Base-by-base conservation (phyloP, 2,329 filamentous ascomycete species). In the Penicillium sp. region DNA sequence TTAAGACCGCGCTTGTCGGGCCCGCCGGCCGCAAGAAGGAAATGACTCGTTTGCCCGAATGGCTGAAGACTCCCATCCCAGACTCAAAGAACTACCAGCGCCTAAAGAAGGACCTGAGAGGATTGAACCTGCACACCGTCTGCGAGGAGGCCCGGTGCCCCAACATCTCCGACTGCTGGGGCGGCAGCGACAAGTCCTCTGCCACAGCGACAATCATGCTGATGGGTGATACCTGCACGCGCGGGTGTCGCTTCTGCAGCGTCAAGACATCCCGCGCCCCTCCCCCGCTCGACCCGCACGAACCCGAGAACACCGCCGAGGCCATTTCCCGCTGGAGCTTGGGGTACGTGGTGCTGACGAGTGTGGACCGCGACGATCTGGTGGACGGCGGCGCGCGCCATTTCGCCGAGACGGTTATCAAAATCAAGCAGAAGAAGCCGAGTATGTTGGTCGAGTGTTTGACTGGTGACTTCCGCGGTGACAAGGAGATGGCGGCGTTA, bases 171-270 rank as follows among this genome's bases (percentile, higher is more conserved):
- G 93, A 97, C 73, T 99, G 94, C 80, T 99, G 94, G 94, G 94
- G 94, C 59, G 94, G 94, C 34, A 86, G 82, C 70, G 85, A 89
- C 73, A 96, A 96, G 79, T 88, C 86, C 63, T 88, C 91, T 26
- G 94, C 94, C 5, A 99, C 94, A 32, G 94, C 94, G 2, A 99
- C 94, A 11, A 97, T 99, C 75, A 99, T 99, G 94, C 80, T 99
- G 46, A 97, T 97, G 92, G 94, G 94, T 62, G 94, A 99, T 74
- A 97, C 93, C 9, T 99, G 94, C 76, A 99, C 94, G 18, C 85
- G 94, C 58, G 94, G 93, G 18, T 99, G 94, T 76, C 86, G 94
- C 51, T 99, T 99, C 81, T 99, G 94, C 82, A 91, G 88, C 63
- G 94, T 99, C 50, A 97, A 97, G 82, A 99, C 94, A 3, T 87